phyloP scores from a whole-genome alignment of 1,284 basidiomycete species.

The Rhodotorula sp. region DNA sequence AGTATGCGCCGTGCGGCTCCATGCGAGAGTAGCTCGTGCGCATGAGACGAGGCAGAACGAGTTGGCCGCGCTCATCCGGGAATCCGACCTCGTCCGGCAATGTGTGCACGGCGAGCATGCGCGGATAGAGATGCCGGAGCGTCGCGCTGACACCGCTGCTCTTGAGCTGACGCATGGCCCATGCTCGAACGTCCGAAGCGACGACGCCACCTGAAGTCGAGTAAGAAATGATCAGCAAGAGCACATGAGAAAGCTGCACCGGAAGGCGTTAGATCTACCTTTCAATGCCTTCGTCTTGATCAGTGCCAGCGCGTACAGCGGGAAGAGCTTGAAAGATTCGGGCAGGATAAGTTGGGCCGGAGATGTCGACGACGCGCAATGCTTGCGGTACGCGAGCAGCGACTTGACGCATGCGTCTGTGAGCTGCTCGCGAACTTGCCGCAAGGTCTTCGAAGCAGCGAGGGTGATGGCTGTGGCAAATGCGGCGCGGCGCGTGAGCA shows the following conservation, averaged over 20 bases:
- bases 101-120: conserved; percentile 84
- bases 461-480: conserved; percentile 63
- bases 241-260: background rate
- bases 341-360: conserved; percentile 90
- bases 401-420: conserved; percentile 82
- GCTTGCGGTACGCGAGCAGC: conserved; percentile 80
- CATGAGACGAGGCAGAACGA: conserved; percentile 76
- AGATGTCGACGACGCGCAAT: conserved; percentile 81
- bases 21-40: conserved; percentile 81
- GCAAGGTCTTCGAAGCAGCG: conserved; percentile 63
- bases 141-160: conserved; percentile 66
- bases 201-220: conserved; percentile 56
- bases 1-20: conserved; percentile 85
- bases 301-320: conserved; percentile 78
- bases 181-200: conserved; percentile 87
- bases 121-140: conserved; percentile 83
- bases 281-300: conserved; percentile 90
- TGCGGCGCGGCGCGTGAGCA: too few relatives aligned
- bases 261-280: conserved; percentile 55
- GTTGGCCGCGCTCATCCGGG: conserved; percentile 59
- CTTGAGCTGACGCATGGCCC: conserved; percentile 73
- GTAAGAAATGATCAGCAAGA: background rate
- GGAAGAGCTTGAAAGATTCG: conserved; percentile 86
- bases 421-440: conserved; percentile 75
- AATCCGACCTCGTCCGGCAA: conserved; percentile 70